Conservation (phyloP, 2,329 filamentous ascomycete genomes). For the Nemania bipapillata region DNA sequence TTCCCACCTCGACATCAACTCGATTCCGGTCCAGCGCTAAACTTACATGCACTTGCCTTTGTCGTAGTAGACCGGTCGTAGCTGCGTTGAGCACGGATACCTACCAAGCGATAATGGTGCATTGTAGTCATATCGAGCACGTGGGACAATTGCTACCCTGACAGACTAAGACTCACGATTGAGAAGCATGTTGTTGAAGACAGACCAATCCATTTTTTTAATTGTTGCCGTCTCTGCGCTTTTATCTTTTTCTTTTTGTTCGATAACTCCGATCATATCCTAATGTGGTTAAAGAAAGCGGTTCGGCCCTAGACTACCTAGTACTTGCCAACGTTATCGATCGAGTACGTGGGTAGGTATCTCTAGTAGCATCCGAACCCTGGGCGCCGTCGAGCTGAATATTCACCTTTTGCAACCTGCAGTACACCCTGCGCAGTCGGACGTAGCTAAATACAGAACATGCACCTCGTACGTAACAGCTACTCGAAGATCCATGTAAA, state of each 20-base stretch:
- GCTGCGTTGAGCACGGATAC: not conserved
- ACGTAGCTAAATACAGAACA: not conserved
- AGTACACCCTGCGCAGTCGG: not conserved
- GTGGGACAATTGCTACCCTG: not conserved
- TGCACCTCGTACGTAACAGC: not conserved
- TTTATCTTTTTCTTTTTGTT: not conserved
- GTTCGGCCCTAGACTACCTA: no score
- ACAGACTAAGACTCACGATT: not conserved
- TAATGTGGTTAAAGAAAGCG: no score
- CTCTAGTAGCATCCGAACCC: no score
- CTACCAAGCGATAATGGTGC: not conserved
- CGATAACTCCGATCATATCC: no score
- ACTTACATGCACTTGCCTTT: not conserved
- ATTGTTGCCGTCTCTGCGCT: not conserved
- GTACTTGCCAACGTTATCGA: no score
- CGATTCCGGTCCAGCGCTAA: conserved; percentile 11
- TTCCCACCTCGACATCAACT: not conserved
- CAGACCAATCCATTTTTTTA: not conserved
- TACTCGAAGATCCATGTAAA: not conserved
- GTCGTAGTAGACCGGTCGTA: not conserved
- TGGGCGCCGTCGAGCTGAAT: not conserved
- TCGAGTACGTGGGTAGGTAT: no score
- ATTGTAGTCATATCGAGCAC: not conserved
- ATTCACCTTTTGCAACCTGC: not conserved
- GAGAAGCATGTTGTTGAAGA: not conserved